Evolutionary conservation across 228 moss, liverwort and hornwort genomes (phyloP).

Genomic region (Sphagnum magellanicum): DNA sequence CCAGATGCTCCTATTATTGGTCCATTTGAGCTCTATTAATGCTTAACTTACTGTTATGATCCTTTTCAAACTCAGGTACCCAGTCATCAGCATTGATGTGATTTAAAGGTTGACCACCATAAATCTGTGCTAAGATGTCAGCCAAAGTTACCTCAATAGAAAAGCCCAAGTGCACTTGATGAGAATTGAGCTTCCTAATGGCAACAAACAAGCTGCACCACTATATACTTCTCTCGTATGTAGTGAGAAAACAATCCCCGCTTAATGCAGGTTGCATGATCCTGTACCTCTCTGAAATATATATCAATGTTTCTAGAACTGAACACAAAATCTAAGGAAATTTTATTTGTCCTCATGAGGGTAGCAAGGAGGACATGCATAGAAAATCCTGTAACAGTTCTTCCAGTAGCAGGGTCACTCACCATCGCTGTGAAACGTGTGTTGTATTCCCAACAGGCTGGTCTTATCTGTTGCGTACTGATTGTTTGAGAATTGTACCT

Average conservation of each 20-base stretch:
- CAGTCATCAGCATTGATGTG: conserved; percentile 80
- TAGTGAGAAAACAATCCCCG: no score
- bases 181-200: neutral
- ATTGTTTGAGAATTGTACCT: conserved; percentile 94
- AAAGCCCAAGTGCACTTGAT: neutral
- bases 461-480: conserved; percentile 67
- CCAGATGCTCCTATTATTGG: no score
- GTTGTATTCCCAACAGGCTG: conserved; percentile 77
- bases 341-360: no score
- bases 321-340: no score
- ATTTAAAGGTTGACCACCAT: conserved; percentile 61
- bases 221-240: no score
- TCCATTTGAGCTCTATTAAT: no score
- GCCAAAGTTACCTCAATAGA: conserved; percentile 6
- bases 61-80: conserved; percentile 89
- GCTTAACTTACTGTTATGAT: conserved; percentile 63
- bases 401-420: neutral
- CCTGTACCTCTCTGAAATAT: neutral
- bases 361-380: no score
- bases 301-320: no score
- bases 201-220: neutral
- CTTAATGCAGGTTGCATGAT: no score
- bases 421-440: conserved; percentile 99
- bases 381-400: no score
- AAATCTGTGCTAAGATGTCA: conserved; percentile 56